Evolutionary conservation across 2,329 filamentous ascomycete species (phyloP).

Genomic region (Chaetothyriales sp.): DNA sequence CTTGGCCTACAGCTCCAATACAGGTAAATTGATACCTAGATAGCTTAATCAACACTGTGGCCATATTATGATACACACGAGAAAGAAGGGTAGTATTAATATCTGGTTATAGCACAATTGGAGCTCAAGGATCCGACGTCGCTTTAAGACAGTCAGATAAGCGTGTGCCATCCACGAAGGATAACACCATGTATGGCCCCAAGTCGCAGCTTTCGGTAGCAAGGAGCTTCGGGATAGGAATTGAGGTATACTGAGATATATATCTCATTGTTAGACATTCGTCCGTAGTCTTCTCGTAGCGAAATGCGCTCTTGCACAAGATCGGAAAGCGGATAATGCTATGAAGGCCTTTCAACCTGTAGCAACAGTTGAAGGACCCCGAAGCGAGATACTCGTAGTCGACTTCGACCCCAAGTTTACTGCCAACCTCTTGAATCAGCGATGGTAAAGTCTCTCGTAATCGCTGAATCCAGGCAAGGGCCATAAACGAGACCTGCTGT

Average conservation of each 20-base stretch:
- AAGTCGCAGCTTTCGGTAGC: not conserved
- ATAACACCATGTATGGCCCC: not conserved
- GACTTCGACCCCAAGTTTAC: not conserved
- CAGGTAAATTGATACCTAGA: not conserved
- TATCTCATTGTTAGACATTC: not conserved
- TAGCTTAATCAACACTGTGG: not conserved
- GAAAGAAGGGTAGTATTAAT: not conserved
- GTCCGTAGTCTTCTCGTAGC: not conserved
- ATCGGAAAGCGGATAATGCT: not conserved
- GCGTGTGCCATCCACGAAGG: not conserved
- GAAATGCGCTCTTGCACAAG: not conserved
- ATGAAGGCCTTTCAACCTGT: not conserved
- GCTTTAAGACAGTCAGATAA: not conserved
- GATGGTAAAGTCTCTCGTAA: not conserved
- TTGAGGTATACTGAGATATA: not conserved
- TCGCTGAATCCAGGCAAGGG: not conserved
- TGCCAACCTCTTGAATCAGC: not conserved
- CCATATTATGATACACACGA: not conserved
- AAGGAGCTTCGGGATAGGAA: not conserved
- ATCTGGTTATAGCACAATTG: not conserved
- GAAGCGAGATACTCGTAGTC: not conserved
- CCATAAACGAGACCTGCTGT: not conserved
- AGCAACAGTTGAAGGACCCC: not conserved
- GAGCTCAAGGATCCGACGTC: not conserved
- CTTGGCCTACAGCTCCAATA: conserved; percentile 15